Evolutionary conservation across 139 green algal genomes (phyloP).

Genomic region (Coelastrella sp.): DNA sequence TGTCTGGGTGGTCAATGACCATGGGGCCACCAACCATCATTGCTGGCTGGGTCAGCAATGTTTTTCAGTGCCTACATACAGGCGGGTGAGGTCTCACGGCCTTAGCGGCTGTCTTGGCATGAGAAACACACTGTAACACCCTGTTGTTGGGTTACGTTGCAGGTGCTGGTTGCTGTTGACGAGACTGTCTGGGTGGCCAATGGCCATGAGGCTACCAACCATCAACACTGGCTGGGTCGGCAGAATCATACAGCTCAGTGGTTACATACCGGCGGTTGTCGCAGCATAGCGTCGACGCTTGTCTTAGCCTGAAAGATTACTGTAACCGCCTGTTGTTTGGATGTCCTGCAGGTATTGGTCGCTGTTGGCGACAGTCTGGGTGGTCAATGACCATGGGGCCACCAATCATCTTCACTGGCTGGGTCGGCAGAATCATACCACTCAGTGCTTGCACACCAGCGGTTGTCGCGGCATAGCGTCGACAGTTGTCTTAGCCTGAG

Average conservation of each 20-base stretch:
- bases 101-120: background rate
- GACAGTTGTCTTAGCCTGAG: background rate
- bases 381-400: conserved; percentile 69
- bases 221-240: no score
- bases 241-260: background rate
- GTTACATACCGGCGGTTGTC: no score
- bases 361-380: conserved; percentile 66
- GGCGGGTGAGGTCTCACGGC: no score
- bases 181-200: conserved; percentile 57
- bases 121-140: background rate
- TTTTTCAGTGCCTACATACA: no score
- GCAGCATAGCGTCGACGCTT: no score
- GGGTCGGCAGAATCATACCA: conserved; percentile 38
- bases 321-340: background rate
- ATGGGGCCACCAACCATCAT: no score
- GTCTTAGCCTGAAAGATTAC: background rate
- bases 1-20: conserved; percentile 55
- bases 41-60: no score
- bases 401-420: conserved; percentile 41
- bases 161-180: conserved; percentile 79
- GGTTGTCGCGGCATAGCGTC: no score
- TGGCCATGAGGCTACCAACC: no score
- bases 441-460: conserved; percentile 66
- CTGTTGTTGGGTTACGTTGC: background rate
- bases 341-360: conserved; percentile 72